phyloP scores from a whole-genome alignment of 257 asterid genomes.

The Ballota nigra region DNA sequence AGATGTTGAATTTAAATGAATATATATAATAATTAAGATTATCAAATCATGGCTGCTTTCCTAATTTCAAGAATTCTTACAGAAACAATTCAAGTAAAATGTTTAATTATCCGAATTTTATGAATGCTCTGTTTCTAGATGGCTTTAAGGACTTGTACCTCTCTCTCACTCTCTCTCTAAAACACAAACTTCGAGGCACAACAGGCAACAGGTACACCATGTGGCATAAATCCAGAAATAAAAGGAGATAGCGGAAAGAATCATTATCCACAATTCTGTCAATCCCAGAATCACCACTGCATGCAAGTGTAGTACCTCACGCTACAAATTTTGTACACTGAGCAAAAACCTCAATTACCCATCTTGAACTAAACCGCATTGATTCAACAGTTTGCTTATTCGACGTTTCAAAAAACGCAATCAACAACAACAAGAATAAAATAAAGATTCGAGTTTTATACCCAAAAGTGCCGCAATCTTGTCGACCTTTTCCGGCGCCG shows the following conservation, averaged over 20 bases:
- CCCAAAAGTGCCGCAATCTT: constrained; percentile 71
- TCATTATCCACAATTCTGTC: neutral
- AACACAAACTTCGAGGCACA: neutral
- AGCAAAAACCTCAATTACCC: neutral
- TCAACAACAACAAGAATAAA: neutral
- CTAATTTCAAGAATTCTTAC: too few species aligned
- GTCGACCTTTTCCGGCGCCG: constrained; percentile 62
- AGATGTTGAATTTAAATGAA: too few species aligned
- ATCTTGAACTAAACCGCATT: neutral
- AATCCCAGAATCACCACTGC: neutral
- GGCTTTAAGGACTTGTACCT: neutral
- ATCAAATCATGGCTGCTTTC: neutral
- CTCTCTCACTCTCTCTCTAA: too few species aligned
- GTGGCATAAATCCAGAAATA: neutral
- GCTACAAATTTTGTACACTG: neutral
- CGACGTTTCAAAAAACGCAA: neutral
- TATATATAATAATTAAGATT: too few species aligned
- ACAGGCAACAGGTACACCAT: neutral
- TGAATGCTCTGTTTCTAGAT: neutral
- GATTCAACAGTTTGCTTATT: neutral
- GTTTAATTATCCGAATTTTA: too few species aligned
- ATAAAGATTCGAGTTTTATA: constrained; percentile 24
- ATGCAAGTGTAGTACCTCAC: constrained; percentile 10
- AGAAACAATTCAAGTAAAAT: too few species aligned
- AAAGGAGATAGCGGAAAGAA: neutral